These are phyloP conservation scores for Chaetomium cochliodes DNA, from an alignment of 495 filamentous ascomycete genomes.

Conservation along the genomic window DNA sequence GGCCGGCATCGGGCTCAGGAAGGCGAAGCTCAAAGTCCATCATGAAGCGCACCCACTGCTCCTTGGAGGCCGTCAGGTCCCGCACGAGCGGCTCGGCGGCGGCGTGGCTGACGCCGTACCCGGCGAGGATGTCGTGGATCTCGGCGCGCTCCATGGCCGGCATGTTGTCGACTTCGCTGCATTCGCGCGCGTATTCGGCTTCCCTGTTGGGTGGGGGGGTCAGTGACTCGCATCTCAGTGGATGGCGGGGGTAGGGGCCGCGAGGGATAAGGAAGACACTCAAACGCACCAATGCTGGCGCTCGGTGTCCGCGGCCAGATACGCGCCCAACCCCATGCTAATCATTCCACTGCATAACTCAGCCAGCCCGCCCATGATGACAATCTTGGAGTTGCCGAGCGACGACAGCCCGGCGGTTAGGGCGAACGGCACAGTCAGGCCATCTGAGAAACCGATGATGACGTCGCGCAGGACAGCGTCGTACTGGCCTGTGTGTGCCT, in stretches of 20 bases:
- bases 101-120: constrained; percentile 42
- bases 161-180: constrained; percentile 40
- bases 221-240: constrained; percentile 33
- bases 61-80: constrained; percentile 41
- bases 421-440: constrained; percentile 62
- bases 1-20: constrained; percentile 42
- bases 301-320: constrained; percentile 49
- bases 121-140: constrained; percentile 42
- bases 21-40: constrained; percentile 56
- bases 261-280: too few species aligned
- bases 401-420: constrained; percentile 57
- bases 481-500: constrained; percentile 21
- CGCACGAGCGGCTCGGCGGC: constrained; percentile 41
- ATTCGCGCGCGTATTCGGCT: constrained; percentile 47
- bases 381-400: constrained; percentile 56
- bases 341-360: constrained; percentile 64
- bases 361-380: constrained; percentile 64
- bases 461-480: constrained; percentile 42
- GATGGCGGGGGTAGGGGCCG: neutral
- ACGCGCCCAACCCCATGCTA: constrained; percentile 66
- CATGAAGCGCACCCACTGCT: constrained; percentile 52
- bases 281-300: constrained; percentile 30
- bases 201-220: constrained; percentile 48
- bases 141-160: constrained; percentile 48
- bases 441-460: constrained; percentile 58